phyloP scores from a whole-genome alignment of 2,329 filamentous ascomycete species.

The Calonectria leucothoes region DNA sequence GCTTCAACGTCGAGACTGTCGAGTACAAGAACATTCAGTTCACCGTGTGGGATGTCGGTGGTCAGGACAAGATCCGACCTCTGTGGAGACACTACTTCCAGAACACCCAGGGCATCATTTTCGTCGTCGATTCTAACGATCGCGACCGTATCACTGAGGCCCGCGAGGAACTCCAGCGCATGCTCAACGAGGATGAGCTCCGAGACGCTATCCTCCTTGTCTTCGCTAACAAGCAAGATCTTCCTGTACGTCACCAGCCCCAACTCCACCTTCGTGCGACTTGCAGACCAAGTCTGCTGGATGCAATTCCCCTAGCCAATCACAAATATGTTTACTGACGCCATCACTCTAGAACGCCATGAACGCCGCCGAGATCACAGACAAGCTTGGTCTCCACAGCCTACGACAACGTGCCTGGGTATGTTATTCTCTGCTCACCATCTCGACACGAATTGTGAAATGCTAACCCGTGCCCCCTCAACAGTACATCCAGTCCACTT shows the following conservation, averaged over 20 bases:
- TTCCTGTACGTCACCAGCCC: constrained; percentile 76
- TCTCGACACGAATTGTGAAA: constrained; percentile 10
- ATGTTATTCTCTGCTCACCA: constrained; percentile 59
- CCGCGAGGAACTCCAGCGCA: constrained; percentile 94
- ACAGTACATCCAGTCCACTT: constrained; percentile 99
- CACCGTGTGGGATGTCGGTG: constrained; percentile 99
- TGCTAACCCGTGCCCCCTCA: constrained; percentile 38
- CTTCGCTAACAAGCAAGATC: constrained; percentile 99
- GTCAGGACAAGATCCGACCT: constrained; percentile 99
- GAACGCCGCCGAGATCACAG: constrained; percentile 99
- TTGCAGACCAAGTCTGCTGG: constrained; percentile 10
- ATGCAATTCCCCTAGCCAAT: constrained; percentile 4
- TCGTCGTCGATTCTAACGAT: constrained; percentile 99
- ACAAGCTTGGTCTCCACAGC: constrained; percentile 99
- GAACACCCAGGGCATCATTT: constrained; percentile 99
- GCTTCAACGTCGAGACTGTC: constrained; percentile 99
- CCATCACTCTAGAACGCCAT: constrained; percentile 83
- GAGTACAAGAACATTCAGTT: constrained; percentile 99
- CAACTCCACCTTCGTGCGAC: constrained; percentile 25
- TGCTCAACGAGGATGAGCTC: constrained; percentile 99
- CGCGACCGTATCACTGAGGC: constrained; percentile 98
- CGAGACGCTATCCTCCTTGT: constrained; percentile 96
- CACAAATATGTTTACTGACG: constrained; percentile 30
- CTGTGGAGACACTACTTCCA: constrained; percentile 99
- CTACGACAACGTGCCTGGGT: constrained; percentile 99